Evolutionary conservation across 495 filamentous ascomycete species (phyloP).

Genomic region (Penicillium macrosclerotiorum): DNA sequence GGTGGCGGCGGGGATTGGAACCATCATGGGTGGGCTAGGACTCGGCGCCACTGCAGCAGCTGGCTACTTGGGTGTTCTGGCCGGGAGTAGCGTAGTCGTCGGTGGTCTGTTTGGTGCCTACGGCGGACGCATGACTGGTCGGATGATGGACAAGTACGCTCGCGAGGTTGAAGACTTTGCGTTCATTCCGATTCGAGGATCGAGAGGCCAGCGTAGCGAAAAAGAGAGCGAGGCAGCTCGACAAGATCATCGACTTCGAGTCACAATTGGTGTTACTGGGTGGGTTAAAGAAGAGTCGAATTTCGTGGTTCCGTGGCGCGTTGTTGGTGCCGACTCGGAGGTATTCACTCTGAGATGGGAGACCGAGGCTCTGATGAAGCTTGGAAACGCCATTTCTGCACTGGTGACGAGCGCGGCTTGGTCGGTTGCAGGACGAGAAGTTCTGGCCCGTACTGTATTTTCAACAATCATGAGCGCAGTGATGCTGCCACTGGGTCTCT

Average conservation of each 20-base stretch:
- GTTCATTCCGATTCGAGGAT: constrained; percentile 69
- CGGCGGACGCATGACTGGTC: constrained; percentile 76
- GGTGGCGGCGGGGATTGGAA: constrained; percentile 77
- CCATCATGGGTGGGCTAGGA: constrained; percentile 76
- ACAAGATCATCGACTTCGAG: constrained; percentile 67
- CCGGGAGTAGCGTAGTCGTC: constrained; percentile 72
- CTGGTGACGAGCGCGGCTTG: constrained; percentile 76
- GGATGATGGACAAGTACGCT: constrained; percentile 85
- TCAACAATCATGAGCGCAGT: constrained; percentile 65
- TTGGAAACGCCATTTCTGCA: constrained; percentile 71
- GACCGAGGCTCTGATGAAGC: constrained; percentile 67
- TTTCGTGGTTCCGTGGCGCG: constrained; percentile 70
- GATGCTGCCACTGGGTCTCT: constrained; percentile 71
- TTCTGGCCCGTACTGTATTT: constrained; percentile 76
- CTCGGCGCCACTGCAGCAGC: constrained; percentile 77
- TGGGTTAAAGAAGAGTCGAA: constrained; percentile 75
- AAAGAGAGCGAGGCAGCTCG: constrained; percentile 43
- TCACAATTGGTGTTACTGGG: constrained; percentile 80
- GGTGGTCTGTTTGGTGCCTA: constrained; percentile 88
- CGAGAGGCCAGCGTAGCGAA: constrained; percentile 36
- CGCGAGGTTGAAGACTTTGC: constrained; percentile 87
- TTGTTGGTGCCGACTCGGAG: constrained; percentile 67
- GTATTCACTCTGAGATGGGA: constrained; percentile 87
- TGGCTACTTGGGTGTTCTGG: constrained; percentile 73
- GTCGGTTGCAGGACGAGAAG: constrained; percentile 71